These are phyloP conservation scores for Suillus bovinus DNA, from an alignment of 768 basidiomycete species.

Conservation along the genomic window DNA sequence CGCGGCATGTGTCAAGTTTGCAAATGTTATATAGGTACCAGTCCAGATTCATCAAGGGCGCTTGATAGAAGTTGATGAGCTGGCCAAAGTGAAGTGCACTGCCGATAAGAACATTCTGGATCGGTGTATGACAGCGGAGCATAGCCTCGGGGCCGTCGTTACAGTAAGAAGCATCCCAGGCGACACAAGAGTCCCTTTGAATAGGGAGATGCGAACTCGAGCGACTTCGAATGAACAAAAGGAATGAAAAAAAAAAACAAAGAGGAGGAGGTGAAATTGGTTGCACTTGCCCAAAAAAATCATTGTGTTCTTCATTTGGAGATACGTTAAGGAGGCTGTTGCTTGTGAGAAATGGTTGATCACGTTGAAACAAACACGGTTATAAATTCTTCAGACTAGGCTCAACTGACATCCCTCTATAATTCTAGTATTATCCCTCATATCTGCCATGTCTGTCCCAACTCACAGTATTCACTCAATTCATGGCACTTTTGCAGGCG, in stretches of 20 bases:
- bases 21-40: background rate
- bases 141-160: background rate
- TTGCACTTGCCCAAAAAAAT: conserved; percentile 15
- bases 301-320: conserved; percentile 6
- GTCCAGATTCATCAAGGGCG: background rate
- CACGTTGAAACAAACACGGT: background rate
- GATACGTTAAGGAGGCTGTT: background rate
- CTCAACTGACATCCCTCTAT: background rate
- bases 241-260: conserved; percentile 17
- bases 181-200: background rate
- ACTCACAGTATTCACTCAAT: conserved; percentile 32
- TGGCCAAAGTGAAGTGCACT: background rate
- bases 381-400: conserved; percentile 7
- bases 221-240: no score
- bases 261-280: conserved; percentile 18
- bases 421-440: conserved; percentile 5
- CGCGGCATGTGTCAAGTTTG: background rate
- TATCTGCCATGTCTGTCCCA: conserved; percentile 28
- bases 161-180: background rate
- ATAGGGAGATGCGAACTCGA: no score
- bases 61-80: background rate
- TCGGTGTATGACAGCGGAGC: background rate
- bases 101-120: conserved; percentile 9
- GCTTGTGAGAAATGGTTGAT: background rate
- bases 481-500: conserved; percentile 32